Evolutionary conservation across 257 asterid genomes (phyloP).

Genomic region (Haberlea rhodopensis): DNA sequence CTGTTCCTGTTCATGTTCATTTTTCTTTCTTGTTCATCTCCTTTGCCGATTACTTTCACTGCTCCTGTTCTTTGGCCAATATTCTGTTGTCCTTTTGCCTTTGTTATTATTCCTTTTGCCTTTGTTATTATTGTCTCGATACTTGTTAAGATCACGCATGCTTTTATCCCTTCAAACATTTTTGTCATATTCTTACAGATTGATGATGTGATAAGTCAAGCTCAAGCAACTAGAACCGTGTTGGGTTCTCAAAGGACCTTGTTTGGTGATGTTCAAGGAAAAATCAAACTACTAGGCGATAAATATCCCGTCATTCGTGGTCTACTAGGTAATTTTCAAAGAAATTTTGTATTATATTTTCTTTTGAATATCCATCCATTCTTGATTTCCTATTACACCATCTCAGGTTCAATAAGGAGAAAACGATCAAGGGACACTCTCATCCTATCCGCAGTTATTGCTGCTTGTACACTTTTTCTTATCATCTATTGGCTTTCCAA

Average conservation of each 20-base stretch:
- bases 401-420: conserved; percentile 82
- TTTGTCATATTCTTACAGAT: conserved; percentile 44
- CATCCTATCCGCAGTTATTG: conserved; percentile 89
- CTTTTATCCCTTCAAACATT: conserved; percentile 12
- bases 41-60: neutral
- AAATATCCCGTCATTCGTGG: conserved; percentile 90
- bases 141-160: conserved; percentile 11
- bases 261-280: conserved; percentile 92
- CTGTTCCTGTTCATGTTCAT: neutral
- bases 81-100: neutral
- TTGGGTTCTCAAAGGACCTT: conserved; percentile 85
- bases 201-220: conserved; percentile 95
- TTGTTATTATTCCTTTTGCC: conserved; percentile 2
- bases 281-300: conserved; percentile 83
- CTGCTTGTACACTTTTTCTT: conserved; percentile 95
- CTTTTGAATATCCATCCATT: conserved; percentile 7
- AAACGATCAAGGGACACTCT: conserved; percentile 89
- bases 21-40: neutral
- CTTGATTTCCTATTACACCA: conserved; percentile 19
- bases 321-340: conserved; percentile 58
- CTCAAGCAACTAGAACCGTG: conserved; percentile 83
- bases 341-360: neutral
- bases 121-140: conserved; percentile 9
- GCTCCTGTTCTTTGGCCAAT: neutral
- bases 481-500: conserved; percentile 96